Base-by-base conservation (phyloP, 805 yeast species). In the Sporopachydermia quercuum region DNA sequence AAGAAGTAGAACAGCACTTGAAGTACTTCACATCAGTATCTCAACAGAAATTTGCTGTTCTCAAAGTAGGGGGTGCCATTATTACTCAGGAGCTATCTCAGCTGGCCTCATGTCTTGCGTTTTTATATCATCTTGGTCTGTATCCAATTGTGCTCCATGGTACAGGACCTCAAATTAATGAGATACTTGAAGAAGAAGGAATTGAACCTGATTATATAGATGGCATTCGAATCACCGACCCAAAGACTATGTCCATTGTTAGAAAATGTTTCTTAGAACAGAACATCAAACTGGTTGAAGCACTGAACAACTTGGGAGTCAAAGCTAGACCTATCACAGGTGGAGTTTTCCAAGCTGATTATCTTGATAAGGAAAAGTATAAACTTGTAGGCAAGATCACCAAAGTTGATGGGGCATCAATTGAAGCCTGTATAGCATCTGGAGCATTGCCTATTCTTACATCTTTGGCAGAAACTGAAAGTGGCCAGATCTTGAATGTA, bases 251-350 rank as follows among this genome's bases (percentile, higher is more conserved):
- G 94, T 70, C 79, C 42, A 86, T 82, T 34, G 94, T 82, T 37
- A 73, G 93, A 64, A 74, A 75, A 53, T 81, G 91, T 55, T 82
- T 82, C 64, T 61, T 82, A 44, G 87, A 82, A 58, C 94, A 82
- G 57, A 82, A 82, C 60, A 66, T 82, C 57, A 73, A 82, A 50
- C 63, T 82, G 42, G 94, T 82, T 18, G 80, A 89, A 15, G 93
- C 93, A 19, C 63, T 82, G 46, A 93, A 82, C 57, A 76, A 79
- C 55, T 70, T 81, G 74, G 94, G 94, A 41, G 94, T 82, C 38
- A 83, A 77, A 50, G 93, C 94, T n/a, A 71, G 93, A 66, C 94
- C 94, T 41, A 81, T 82, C 47, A 82, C 91, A 17, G 80, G 83
- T 35, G 94, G 94, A 53, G 91, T 82, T 15, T 82, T 82, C 60